Base-by-base conservation (phyloP, 2,329 filamentous ascomycete genomes). In the Xylariaceae sp. region DNA sequence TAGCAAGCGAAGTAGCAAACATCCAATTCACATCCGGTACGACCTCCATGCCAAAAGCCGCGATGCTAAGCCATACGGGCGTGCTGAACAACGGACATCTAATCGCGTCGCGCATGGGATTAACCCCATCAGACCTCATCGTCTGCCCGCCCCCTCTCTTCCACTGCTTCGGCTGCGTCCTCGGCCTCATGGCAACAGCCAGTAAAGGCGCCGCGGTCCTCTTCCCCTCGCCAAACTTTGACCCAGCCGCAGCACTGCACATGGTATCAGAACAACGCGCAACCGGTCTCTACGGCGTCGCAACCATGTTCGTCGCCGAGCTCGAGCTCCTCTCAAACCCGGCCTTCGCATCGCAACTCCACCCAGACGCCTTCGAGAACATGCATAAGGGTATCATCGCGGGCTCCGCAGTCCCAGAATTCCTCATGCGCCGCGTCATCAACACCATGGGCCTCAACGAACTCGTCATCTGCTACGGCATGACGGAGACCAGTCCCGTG, bases 1-100 rank as follows among this genome's bases (percentile, higher is more conserved):
- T 78, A 13, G 79, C 85, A 0, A 73, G 83, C 62, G 93, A 97
- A 54, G 85, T 88, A 2, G 87, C 95, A 65, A 97, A 97, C 71
- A 96, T 97, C 64, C 93, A 97, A 73, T 97, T 97, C 77, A 99
- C 94, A 0, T 93, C 88, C 0, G 94, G 93, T n/a, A 97, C 94
- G 0, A 97, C 94, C 0, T 90, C 89, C 0, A 80, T 83, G 69
- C 93, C 92, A 18, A 97, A 97, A 76, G 94, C 94, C 0, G 93
- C 93, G 1, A 95, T 92, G 77, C 82, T 99, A 37, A 87, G 84
- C 0, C 93, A 97, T 75, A 82, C 81, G 2, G 87, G 83, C n/a
- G 93, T 97, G 64, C 80, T 99, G 62, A 99, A 97, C 75, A 97
- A 97, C 71, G 94, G 92, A 37, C 80, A 82, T 34, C 84, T 92